Evolutionary conservation across 2,329 filamentous ascomycete genomes (phyloP).

Genomic region (Colletotrichum simmondsii): DNA sequence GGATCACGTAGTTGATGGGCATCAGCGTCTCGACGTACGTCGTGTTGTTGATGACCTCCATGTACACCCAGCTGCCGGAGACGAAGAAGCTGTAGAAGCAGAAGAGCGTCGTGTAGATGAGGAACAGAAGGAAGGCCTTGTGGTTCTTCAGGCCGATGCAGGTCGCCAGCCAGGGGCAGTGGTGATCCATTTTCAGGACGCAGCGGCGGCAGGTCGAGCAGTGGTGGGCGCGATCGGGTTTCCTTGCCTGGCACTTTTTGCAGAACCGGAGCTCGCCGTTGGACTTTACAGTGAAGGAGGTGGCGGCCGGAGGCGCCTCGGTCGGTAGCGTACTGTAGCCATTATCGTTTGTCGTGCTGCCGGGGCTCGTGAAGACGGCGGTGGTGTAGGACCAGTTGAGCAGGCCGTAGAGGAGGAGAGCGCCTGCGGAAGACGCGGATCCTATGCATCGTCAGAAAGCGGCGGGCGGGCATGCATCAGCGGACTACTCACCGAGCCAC

Average conservation of each 20-base stretch:
- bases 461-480: constrained; percentile 20
- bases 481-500: constrained; percentile 65
- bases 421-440: constrained; percentile 68
- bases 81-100: constrained; percentile 85
- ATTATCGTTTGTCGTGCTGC: constrained; percentile 71
- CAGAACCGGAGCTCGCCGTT: constrained; percentile 90
- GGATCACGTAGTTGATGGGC: constrained; percentile 90
- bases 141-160: constrained; percentile 96
- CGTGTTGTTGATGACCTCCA: constrained; percentile 78
- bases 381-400: constrained; percentile 91
- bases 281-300: constrained; percentile 91
- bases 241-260: constrained; percentile 95
- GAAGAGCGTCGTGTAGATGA: constrained; percentile 89
- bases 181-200: constrained; percentile 99
- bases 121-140: constrained; percentile 93
- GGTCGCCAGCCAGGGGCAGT: constrained; percentile 97
- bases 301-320: constrained; percentile 68
- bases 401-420: constrained; percentile 78
- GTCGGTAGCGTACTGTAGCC: constrained; percentile 87
- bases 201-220: constrained; percentile 95
- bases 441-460: constrained; percentile 51
- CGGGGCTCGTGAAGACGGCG: constrained; percentile 93
- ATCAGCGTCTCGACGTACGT: constrained; percentile 80
- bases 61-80: constrained; percentile 84
- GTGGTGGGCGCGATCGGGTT: constrained; percentile 96